phyloP scores from a whole-genome alignment of 768 basidiomycete genomes.

The Dioszegia aurantiaca region DNA sequence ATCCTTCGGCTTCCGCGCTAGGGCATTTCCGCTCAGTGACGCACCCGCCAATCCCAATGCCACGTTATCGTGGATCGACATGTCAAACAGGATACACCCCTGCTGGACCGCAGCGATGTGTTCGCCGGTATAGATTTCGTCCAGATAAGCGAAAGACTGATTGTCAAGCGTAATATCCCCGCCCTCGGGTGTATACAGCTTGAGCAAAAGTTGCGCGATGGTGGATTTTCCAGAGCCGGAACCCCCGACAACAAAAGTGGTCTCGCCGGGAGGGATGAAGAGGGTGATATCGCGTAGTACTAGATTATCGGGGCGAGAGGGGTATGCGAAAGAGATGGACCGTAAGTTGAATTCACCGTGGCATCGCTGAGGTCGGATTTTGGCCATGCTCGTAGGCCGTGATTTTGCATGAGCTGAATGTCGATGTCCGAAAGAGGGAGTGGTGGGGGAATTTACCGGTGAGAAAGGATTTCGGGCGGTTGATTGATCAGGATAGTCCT shows the following conservation, averaged over 20 bases:
- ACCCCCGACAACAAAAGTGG: constrained; percentile 74
- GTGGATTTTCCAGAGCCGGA: constrained; percentile 78
- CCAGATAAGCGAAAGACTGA: constrained; percentile 71
- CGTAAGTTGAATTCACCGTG: constrained; percentile 67
- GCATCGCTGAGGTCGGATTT: constrained; percentile 66
- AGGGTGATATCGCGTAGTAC: constrained; percentile 64
- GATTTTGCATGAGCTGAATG: neutral
- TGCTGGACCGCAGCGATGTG: constrained; percentile 79
- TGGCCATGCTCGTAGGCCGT: constrained; percentile 55
- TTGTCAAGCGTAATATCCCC: constrained; percentile 78
- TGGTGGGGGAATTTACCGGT: constrained; percentile 15
- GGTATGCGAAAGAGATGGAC: constrained; percentile 68
- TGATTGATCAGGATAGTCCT: constrained; percentile 42
- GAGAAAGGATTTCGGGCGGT: constrained; percentile 23
- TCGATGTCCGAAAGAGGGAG: constrained; percentile 1
- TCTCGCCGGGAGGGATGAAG: constrained; percentile 69
- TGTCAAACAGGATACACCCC: constrained; percentile 70
- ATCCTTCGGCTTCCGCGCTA: constrained; percentile 55
- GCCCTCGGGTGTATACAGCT: constrained; percentile 65
- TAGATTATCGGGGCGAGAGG: constrained; percentile 64
- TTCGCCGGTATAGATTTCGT: constrained; percentile 64
- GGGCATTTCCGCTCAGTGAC: constrained; percentile 35
- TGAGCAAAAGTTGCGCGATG: constrained; percentile 63
- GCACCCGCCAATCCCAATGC: constrained; percentile 67
- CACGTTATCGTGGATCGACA: constrained; percentile 79